These are phyloP conservation scores for Solanum virginianum DNA, from an alignment of 257 asterid genomes.

Conservation along the genomic window DNA sequence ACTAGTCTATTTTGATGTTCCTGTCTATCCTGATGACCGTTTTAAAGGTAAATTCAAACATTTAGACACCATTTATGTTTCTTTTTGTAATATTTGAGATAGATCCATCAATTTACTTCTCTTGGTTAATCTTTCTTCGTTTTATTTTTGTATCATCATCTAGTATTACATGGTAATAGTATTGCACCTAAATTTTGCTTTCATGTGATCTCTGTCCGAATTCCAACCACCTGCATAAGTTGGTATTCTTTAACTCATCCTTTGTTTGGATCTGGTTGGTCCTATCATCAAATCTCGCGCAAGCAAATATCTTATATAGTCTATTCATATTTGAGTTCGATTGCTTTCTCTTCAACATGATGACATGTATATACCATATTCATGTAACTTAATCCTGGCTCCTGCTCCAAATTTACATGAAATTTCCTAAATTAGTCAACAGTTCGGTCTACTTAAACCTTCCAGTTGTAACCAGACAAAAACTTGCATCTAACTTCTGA, in stretches of 20 bases:
- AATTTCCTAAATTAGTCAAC: not conserved
- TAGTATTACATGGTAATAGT: not conserved
- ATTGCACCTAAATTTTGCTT: not conserved
- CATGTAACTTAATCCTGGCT: not conserved
- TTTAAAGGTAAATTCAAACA: constrained; percentile 58
- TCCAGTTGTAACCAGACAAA: not conserved
- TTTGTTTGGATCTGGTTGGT: not conserved
- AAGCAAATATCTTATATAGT: not conserved
- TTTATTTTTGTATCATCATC: not conserved
- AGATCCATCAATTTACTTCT: not conserved
- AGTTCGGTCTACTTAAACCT: not conserved
- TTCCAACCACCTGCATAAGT: not conserved
- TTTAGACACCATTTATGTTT: not conserved
- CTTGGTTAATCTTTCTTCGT: not conserved
- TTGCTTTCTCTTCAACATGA: not conserved
- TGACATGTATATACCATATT: not conserved
- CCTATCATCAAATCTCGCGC: not conserved
- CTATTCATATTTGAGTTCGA: not conserved
- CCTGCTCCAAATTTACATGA: not conserved
- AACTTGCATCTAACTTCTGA: not conserved
- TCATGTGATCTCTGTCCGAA: not conserved
- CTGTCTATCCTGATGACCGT: constrained; percentile 94
- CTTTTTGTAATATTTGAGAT: not conserved
- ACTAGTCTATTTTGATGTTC: constrained; percentile 86
- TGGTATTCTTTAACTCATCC: not conserved